Percentiles rank a stretch among this genome's conserved stretches.
These are phyloP conservation scores for Lumnitzera racemosa DNA, from an alignment of 345 rosid species.

Conservation along the genomic window DNA sequence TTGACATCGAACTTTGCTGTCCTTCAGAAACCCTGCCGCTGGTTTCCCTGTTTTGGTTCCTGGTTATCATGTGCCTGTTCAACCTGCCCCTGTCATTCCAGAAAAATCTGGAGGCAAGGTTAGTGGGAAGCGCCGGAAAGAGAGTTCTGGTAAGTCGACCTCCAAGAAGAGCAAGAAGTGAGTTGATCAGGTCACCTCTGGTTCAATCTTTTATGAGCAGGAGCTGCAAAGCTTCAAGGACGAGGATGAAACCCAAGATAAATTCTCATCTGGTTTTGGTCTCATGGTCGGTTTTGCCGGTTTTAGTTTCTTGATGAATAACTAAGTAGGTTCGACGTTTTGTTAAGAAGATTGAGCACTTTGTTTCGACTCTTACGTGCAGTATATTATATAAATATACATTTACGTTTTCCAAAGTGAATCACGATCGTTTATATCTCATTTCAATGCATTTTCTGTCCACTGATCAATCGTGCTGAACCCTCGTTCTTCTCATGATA, in stretches of 20 bases:
- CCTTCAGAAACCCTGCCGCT: constrained; percentile 98
- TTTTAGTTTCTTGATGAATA: too few relatives aligned
- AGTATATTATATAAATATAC: too few relatives aligned
- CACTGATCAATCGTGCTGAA: too few relatives aligned
- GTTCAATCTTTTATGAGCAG: constrained; percentile 21
- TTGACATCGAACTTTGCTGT: background rate
- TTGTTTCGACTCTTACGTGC: too few relatives aligned
- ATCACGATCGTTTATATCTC: too few relatives aligned
- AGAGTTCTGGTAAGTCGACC: constrained; percentile 29
- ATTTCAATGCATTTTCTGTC: too few relatives aligned
- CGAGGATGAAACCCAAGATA: constrained; percentile 35
- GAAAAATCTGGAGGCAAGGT: constrained; percentile 26
- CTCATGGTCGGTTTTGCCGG: background rate
- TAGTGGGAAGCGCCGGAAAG: constrained; percentile 29
- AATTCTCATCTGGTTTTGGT: background rate
- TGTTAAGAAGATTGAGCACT: too few relatives aligned
- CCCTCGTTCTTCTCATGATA: too few relatives aligned
- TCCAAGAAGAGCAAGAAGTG: constrained; percentile 57
- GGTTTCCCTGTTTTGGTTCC: constrained; percentile 99
- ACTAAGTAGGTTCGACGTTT: too few relatives aligned
- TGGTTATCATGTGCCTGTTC: constrained; percentile 76
- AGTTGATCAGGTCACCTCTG: constrained; percentile 3
- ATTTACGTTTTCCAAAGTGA: too few relatives aligned
- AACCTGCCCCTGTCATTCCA: constrained; percentile 27
- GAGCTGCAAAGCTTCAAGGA: constrained; percentile 70